Evolutionary conservation across 345 rosid species (phyloP), one percentile per base, ranked within the genome.

Genomic region (Kandelia obovata): DNA sequence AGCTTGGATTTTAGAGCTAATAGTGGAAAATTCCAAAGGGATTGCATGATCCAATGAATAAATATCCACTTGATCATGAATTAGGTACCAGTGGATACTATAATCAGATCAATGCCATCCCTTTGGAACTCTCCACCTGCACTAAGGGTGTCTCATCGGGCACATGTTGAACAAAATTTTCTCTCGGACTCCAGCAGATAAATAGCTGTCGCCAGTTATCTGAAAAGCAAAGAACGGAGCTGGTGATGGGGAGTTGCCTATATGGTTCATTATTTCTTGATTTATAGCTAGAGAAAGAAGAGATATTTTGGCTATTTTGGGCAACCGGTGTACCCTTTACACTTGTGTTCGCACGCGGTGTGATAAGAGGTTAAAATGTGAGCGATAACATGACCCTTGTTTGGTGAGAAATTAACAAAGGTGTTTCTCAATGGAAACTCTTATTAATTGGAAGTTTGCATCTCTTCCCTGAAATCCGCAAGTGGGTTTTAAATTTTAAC

Each of bases 21-120:
- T 8, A 77, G 73, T 73, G 85, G 89, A 73, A 70, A 81, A 58
- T 81, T 85, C 89, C 86, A 2, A 82, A 86, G 88, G 85, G 90
- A 84, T 84, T 66, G 88, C 90, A 86, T 86, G 88, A 80, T 86
- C 88, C 53, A 72, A 78, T 43, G 34, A 76, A 73, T 17, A 16
- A 37, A 59, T 35, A 26, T 55, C 35, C 35, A 32, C 6, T 6
- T 32, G 35, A 27, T 75, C 13, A 32, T 32, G 35, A 39, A 39
- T 11, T 39, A 11, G 47, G 47, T 9, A 10, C 3, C 47, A 39
- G 13, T 11, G 47, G 47, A 39, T 11, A 11, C 15, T 39, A 39
- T 39, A 39, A 78, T 79, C 63, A 77, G 85, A 86, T 83, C 90
- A 86, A 86, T 86, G 90, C 90, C 86, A 86, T 86, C 90, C 90